Evolutionary conservation across 2,329 filamentous ascomycete genomes (phyloP).

Genomic region (Alternaria longipes): DNA sequence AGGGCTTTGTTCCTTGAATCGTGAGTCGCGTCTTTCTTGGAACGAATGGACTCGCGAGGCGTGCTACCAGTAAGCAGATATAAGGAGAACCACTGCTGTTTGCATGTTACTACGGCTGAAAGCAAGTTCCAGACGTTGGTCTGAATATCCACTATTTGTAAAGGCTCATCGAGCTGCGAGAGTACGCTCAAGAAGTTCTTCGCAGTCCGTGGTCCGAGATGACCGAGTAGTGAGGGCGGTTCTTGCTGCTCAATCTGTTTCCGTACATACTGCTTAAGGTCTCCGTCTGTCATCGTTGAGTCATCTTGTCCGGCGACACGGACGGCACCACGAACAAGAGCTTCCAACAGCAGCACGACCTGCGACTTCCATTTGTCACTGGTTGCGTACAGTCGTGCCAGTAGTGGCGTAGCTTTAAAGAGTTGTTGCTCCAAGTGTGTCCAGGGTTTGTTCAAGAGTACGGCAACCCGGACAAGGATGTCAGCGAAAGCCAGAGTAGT

Average conservation of each 20-base stretch:
- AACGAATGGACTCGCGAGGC: constrained; percentile 76
- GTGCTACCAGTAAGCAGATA: constrained; percentile 89
- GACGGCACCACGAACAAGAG: constrained; percentile 75
- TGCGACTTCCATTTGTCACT: constrained; percentile 72
- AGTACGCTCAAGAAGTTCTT: constrained; percentile 84
- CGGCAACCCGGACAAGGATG: constrained; percentile 74
- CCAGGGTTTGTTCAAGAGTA: constrained; percentile 68
- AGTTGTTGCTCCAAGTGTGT: constrained; percentile 78
- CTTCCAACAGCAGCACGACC: constrained; percentile 74
- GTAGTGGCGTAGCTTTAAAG: constrained; percentile 79
- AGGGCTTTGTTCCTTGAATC: constrained; percentile 68
- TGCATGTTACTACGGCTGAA: constrained; percentile 83
- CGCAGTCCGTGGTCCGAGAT: constrained; percentile 82
- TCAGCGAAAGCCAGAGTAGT: constrained; percentile 73
- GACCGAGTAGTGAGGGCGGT: constrained; percentile 91
- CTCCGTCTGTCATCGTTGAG: constrained; percentile 12
- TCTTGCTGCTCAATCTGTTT: constrained; percentile 58
- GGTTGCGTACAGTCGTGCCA: constrained; percentile 79
- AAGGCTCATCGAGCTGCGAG: constrained; percentile 78
- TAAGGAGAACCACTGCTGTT: constrained; percentile 96
- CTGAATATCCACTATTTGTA: constrained; percentile 71
- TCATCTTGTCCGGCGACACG: constrained; percentile 57
- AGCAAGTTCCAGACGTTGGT: constrained; percentile 84
- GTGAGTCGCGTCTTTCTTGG: constrained; percentile 54
- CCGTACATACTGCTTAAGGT: constrained; percentile 7